phyloP scores from a whole-genome alignment of 345 rosid species.

The Xanthoceras sorbifolium region DNA sequence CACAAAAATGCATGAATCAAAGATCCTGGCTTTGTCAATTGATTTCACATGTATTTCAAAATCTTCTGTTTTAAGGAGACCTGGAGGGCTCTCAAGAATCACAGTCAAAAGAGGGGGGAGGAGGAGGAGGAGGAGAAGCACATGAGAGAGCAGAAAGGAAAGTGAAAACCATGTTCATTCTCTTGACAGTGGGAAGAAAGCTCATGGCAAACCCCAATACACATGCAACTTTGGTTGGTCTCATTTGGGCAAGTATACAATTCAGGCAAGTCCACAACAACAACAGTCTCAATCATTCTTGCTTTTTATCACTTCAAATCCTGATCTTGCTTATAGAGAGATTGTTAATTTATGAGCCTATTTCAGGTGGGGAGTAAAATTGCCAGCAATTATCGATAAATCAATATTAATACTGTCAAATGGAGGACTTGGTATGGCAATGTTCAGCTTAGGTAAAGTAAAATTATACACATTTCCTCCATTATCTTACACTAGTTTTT shows the following conservation, averaged over 20 bases:
- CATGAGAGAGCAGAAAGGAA: constrained; percentile 43
- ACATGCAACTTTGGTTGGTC: constrained; percentile 65
- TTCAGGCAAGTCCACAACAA: constrained; percentile 50
- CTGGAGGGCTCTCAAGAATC: constrained; percentile 44
- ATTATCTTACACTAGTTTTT: background rate
- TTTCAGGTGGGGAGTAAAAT: constrained; percentile 60
- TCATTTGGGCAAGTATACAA: constrained; percentile 79
- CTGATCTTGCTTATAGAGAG: background rate
- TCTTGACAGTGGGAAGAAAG: constrained; percentile 65
- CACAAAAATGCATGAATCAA: background rate
- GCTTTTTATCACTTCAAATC: background rate
- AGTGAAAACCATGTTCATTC: constrained; percentile 41
- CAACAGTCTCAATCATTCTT: too few species aligned
- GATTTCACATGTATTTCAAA: background rate
- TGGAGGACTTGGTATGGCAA: constrained; percentile 98
- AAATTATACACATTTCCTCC: background rate
- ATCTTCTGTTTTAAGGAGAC: constrained; percentile 25
- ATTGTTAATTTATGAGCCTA: background rate
- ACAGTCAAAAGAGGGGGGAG: constrained; percentile 49
- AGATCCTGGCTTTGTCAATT: too few species aligned
- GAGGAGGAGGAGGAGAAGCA: constrained; percentile 27
- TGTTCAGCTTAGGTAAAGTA: constrained; percentile 85
- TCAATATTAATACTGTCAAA: constrained; percentile 65
- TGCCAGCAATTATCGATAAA: constrained; percentile 66
- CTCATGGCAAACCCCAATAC: constrained; percentile 78